Evolutionary conservation across 1,139 yeast species (phyloP).

Genomic region (Lodderomyces beijingensis): DNA sequence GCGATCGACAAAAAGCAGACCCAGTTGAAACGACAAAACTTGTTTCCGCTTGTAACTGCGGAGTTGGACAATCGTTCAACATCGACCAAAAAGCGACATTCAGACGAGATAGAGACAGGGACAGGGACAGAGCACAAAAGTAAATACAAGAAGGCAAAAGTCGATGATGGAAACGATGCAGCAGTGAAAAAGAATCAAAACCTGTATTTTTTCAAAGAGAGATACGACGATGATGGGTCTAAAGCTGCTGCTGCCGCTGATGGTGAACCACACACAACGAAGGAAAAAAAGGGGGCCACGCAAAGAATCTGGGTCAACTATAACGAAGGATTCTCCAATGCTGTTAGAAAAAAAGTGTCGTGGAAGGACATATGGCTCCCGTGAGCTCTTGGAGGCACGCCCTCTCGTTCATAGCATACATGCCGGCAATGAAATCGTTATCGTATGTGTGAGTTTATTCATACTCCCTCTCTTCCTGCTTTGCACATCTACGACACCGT

Average conservation of each 20-base stretch:
- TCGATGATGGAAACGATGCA: slow-evolving; percentile 14
- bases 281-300: slow-evolving; percentile 2
- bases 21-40: slow-evolving; percentile 29
- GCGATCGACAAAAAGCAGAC: slow-evolving; percentile 17
- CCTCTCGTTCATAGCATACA: too few species aligned
- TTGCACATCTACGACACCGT: too few species aligned
- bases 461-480: too few species aligned
- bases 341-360: slow-evolving; percentile 78
- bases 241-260: slow-evolving; percentile 3
- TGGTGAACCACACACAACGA: not conserved
- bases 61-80: slow-evolving; percentile 14
- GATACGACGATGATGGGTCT: slow-evolving; percentile 31
- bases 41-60: slow-evolving; percentile 35
- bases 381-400: slow-evolving; percentile 6
- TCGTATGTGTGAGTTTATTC: too few species aligned
- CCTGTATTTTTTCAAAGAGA: slow-evolving; percentile 38
- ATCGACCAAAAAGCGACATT: slow-evolving; percentile 32
- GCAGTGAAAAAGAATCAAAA: slow-evolving; percentile 13
- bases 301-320: slow-evolving; percentile 82
- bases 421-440: too few species aligned
- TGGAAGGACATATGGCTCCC: slow-evolving; percentile 69
- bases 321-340: slow-evolving; percentile 92
- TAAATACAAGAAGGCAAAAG: slow-evolving; percentile 20
- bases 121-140: slow-evolving; percentile 24
- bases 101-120: slow-evolving; percentile 16